Evolutionary conservation across 345 rosid species (phyloP).

Genomic region (Brassica juncea): DNA sequence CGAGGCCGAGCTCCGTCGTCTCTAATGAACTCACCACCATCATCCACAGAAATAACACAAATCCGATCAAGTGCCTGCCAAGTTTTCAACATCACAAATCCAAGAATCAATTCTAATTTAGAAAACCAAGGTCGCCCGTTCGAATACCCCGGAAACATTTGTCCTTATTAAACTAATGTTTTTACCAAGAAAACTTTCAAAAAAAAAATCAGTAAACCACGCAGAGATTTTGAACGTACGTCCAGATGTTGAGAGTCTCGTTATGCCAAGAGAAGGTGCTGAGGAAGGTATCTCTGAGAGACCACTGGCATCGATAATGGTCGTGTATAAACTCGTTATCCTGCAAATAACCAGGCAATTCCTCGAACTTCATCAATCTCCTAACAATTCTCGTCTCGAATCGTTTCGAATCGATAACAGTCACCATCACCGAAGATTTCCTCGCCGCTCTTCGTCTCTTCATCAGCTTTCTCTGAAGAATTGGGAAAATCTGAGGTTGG

Average conservation of each 20-base stretch:
- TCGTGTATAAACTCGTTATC: conserved; percentile 88
- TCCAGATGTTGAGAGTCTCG: conserved; percentile 92
- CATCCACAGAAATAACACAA: conserved; percentile 60
- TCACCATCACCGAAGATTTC: conserved; percentile 14
- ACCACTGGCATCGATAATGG: conserved; percentile 89
- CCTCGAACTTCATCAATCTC: conserved; percentile 63
- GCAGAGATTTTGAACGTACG: conserved; percentile 49
- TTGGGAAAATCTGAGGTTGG: background rate
- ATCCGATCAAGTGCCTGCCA: conserved; percentile 75
- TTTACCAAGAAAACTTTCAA: background rate
- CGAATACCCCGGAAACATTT: background rate
- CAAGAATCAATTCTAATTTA: background rate
- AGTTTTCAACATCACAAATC: background rate
- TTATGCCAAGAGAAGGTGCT: conserved; percentile 87
- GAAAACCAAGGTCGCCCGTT: background rate
- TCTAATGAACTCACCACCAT: conserved; percentile 61
- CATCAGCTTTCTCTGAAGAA: conserved; percentile 26
- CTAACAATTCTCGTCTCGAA: conserved; percentile 31
- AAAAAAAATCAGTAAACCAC: background rate
- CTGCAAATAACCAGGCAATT: conserved; percentile 75
- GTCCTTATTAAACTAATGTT: background rate
- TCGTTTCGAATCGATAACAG: background rate
- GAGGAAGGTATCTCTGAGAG: conserved; percentile 64
- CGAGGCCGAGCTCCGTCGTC: conserved; percentile 53
- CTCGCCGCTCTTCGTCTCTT: conserved; percentile 25